Conservation (phyloP, 495 filamentous ascomycete species). For the Platismatia glauca region DNA sequence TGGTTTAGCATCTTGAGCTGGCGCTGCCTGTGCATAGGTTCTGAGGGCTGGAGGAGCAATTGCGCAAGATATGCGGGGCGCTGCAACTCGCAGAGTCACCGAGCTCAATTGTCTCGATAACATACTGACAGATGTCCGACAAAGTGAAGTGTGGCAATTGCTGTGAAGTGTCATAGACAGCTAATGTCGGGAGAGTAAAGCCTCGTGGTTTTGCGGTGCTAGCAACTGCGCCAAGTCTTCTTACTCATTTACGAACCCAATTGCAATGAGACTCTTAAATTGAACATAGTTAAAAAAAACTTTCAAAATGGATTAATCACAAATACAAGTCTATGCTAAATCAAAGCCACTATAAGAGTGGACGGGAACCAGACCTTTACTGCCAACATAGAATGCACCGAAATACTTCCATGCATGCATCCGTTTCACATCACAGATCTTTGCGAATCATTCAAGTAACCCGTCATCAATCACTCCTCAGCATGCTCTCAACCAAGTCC, state of each 20-base stretch:
- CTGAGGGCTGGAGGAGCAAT: constrained; percentile 44
- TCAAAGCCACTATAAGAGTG: background rate
- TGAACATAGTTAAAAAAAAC: background rate
- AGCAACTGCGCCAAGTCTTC: background rate
- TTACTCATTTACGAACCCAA: background rate
- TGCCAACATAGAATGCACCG: constrained; percentile 1
- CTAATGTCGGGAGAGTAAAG: background rate
- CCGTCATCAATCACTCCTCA: constrained; percentile 76
- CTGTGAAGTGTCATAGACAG: background rate
- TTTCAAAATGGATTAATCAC: background rate
- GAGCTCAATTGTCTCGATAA: constrained; percentile 17
- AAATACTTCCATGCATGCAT: constrained; percentile 1
- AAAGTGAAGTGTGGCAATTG: background rate
- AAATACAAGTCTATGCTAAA: background rate
- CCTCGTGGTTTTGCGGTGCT: background rate
- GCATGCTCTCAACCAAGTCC: constrained; percentile 93
- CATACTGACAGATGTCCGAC: constrained; percentile 12
- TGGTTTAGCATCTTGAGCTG: constrained; percentile 58
- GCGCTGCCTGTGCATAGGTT: constrained; percentile 64
- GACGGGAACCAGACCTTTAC: background rate
- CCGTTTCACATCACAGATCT: background rate
- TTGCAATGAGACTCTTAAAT: background rate
- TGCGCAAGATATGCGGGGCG: constrained; percentile 31
- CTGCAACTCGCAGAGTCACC: constrained; percentile 8
- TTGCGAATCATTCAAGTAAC: background rate